Percentiles rank a stretch among this genome's conserved stretches.
Conservation (phyloP, 106 monocot species). For the Dendrobium huoshanense region DNA sequence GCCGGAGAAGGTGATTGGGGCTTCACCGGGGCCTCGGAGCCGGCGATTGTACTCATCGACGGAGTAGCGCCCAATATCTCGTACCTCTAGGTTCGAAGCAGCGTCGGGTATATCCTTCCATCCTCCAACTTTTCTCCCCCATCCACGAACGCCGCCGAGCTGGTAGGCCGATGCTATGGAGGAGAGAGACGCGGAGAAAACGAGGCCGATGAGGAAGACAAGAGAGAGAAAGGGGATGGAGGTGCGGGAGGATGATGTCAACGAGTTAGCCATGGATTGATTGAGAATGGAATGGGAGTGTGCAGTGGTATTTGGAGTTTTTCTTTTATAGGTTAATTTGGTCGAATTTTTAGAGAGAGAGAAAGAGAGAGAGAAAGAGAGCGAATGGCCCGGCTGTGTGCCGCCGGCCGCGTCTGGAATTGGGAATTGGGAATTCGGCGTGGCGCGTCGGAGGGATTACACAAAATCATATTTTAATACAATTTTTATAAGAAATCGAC, state of each 20-base stretch:
- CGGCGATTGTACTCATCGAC: slow-evolving; percentile 35
- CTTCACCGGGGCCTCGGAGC: neutral
- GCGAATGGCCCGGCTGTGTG: no score
- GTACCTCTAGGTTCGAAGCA: slow-evolving; percentile 27
- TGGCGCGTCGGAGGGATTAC: no score
- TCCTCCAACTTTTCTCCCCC: slow-evolving; percentile 17
- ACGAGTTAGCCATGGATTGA: neutral
- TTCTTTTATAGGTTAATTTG: neutral
- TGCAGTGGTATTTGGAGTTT: neutral
- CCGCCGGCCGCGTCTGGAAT: no score
- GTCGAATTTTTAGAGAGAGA: no score
- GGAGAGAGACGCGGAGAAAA: neutral
- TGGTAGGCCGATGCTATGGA: neutral
- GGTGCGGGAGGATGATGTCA: neutral
- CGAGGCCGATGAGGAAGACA: neutral
- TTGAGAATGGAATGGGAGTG: neutral
- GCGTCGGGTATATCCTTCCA: slow-evolving; percentile 25
- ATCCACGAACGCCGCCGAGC: neutral
- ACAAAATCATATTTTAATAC: no score
- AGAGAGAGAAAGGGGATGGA: neutral
- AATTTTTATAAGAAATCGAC: no score
- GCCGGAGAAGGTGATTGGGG: slow-evolving; percentile 15
- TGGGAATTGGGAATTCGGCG: no score
- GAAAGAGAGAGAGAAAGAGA: no score
- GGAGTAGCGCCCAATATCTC: slow-evolving; percentile 30